phyloP scores from a whole-genome alignment of 371 early-diverging fungal genomes.

The Coemansia sp. region DNA sequence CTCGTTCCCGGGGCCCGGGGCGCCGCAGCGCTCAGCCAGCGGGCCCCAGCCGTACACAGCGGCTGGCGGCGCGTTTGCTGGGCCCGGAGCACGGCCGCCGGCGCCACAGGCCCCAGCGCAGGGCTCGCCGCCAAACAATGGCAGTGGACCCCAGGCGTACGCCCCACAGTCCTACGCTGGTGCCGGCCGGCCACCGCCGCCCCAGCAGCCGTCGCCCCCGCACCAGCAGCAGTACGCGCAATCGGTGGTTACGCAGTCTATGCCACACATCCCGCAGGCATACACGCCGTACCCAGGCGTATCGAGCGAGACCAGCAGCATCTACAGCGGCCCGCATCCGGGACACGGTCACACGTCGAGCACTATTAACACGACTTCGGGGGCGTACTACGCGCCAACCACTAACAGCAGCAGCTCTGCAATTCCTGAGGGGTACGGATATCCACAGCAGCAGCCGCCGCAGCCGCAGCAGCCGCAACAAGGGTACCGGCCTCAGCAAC shows the following conservation, averaged over 20 bases:
- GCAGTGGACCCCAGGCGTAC: slow-evolving; percentile 6
- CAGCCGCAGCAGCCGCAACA: slow-evolving; percentile 3
- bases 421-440: slow-evolving; percentile 5
- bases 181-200: slow-evolving; percentile 1
- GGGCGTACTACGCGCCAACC: slow-evolving; percentile 13
- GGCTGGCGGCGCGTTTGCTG: background rate
- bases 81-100: slow-evolving; percentile 10
- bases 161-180: background rate
- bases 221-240: slow-evolving; percentile 9
- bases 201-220: slow-evolving; percentile 2
- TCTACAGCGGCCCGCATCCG: slow-evolving; percentile 14
- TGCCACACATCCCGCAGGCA: background rate
- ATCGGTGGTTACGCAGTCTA: background rate
- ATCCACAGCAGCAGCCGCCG: slow-evolving; percentile 3
- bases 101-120: background rate
- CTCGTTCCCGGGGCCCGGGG: background rate
- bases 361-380: slow-evolving; percentile 2
- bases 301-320: slow-evolving; percentile 11
- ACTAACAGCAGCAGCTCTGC: slow-evolving; percentile 18
- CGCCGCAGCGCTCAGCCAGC: background rate
- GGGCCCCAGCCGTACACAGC: slow-evolving; percentile 14
- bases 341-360: slow-evolving; percentile 7
- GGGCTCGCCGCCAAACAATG: slow-evolving; percentile 7
- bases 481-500: slow-evolving; percentile 1
- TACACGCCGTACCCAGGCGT: slow-evolving; percentile 3